Evolutionary conservation across 108 stramenopile species (phyloP).

Genomic region (Discostella pseudostelligera): DNA sequence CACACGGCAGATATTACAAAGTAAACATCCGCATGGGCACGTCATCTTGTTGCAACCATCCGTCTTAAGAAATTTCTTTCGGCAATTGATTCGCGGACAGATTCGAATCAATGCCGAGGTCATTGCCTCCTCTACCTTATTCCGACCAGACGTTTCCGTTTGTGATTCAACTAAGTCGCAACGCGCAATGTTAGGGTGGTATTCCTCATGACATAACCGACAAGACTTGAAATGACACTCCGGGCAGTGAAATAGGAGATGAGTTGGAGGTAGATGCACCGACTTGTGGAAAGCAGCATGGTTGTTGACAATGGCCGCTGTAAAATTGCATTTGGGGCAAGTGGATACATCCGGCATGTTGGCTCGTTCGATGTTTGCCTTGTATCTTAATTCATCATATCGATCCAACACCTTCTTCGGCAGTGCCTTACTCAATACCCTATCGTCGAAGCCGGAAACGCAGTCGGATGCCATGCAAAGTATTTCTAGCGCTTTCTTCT

Average conservation of each 20-base stretch:
- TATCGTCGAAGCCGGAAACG: constrained; percentile 60
- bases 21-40: constrained; percentile 67
- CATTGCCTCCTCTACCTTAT: constrained; percentile 87
- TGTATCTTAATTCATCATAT: constrained; percentile 73
- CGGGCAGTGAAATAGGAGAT: constrained; percentile 25
- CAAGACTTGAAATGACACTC: constrained; percentile 79
- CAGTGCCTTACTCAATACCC: constrained; percentile 60
- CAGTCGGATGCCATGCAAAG: constrained; percentile 77
- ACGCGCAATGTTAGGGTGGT: constrained; percentile 71
- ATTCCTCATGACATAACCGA: constrained; percentile 69
- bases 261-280: too few species aligned
- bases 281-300: too few species aligned
- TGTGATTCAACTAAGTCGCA: constrained; percentile 79
- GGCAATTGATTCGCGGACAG: constrained; percentile 73
- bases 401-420: constrained; percentile 66
- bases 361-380: constrained; percentile 52
- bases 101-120: constrained; percentile 71
- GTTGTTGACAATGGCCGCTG: constrained; percentile 57
- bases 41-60: constrained; percentile 89
- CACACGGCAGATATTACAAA: constrained; percentile 82
- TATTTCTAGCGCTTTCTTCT: constrained; percentile 49
- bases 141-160: constrained; percentile 62
- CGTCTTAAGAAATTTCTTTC: constrained; percentile 66
- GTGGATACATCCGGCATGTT: constrained; percentile 45
- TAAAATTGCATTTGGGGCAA: constrained; percentile 81